phyloP scores from a whole-genome alignment of 1,284 basidiomycete genomes.

The Somion occarium region DNA sequence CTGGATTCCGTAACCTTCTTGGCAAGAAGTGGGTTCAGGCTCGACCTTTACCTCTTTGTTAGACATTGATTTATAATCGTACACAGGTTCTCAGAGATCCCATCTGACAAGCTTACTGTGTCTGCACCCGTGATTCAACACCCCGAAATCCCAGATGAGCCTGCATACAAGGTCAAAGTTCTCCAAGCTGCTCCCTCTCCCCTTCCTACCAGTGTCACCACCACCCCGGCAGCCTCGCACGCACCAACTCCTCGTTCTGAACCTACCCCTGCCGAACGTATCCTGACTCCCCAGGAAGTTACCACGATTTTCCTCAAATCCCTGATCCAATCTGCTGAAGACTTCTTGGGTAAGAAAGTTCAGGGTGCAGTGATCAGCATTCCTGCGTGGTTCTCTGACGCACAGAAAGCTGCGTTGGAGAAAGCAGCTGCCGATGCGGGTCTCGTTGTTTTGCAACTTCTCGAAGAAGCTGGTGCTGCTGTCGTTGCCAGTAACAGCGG shows the following conservation, averaged over 20 bases:
- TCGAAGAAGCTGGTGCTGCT: constrained; percentile 84
- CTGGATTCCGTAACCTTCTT: constrained; percentile 89
- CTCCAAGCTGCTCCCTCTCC: constrained; percentile 70
- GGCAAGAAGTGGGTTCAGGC: constrained; percentile 72
- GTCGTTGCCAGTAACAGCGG: constrained; percentile 51
- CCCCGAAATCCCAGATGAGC: constrained; percentile 65
- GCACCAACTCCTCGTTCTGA: constrained; percentile 76
- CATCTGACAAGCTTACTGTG: constrained; percentile 44
- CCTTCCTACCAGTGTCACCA: constrained; percentile 43
- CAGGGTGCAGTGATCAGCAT: constrained; percentile 84
- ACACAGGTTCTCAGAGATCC: constrained; percentile 70
- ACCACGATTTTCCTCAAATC: constrained; percentile 84
- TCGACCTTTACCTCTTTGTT: neutral
- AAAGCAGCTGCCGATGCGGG: constrained; percentile 79
- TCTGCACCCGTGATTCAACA: constrained; percentile 75
- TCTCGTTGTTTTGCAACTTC: constrained; percentile 77
- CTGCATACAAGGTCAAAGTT: constrained; percentile 85
- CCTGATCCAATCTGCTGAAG: constrained; percentile 84
- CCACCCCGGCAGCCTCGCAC: constrained; percentile 66
- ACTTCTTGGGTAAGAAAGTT: constrained; percentile 86
- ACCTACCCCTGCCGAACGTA: constrained; percentile 69
- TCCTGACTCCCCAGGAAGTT: constrained; percentile 82
- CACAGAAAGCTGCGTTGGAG: constrained; percentile 69
- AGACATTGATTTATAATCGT: neutral
- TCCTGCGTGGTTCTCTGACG: constrained; percentile 71